Conservation (phyloP, 257 asterid species). For the Nicotiana benthamiana region DNA sequence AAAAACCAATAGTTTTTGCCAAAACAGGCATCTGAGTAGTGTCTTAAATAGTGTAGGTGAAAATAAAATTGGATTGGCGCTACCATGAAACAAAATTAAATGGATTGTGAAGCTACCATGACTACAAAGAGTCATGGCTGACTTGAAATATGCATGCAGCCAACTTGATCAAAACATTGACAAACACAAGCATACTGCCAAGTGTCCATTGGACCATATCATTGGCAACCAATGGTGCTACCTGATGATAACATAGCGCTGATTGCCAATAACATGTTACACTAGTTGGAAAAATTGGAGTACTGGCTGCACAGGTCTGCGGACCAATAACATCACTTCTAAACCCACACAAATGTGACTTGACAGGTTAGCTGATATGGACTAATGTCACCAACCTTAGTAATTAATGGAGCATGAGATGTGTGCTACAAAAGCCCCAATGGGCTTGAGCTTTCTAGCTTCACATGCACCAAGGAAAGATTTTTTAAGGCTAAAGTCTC, state of each 20-base stretch:
- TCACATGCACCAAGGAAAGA: background rate
- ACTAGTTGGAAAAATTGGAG: background rate
- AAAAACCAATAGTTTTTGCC: background rate
- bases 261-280: background rate
- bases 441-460: background rate
- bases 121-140: background rate
- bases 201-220: background rate
- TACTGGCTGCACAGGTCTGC: background rate
- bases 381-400: background rate
- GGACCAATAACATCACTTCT: background rate
- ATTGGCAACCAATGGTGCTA: too few relatives aligned
- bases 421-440: background rate
- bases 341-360: background rate
- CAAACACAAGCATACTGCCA: background rate
- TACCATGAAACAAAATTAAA: background rate
- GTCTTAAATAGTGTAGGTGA: background rate
- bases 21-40: background rate
- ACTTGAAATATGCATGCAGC: background rate
- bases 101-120: background rate
- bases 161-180: background rate
- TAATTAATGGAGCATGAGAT: background rate
- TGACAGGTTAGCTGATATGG: background rate
- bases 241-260: background rate
- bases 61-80: background rate
- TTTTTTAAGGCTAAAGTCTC: background rate